Base-by-base conservation (phyloP, 176 grass and related monocot genomes). In the Juncus effusus region DNA sequence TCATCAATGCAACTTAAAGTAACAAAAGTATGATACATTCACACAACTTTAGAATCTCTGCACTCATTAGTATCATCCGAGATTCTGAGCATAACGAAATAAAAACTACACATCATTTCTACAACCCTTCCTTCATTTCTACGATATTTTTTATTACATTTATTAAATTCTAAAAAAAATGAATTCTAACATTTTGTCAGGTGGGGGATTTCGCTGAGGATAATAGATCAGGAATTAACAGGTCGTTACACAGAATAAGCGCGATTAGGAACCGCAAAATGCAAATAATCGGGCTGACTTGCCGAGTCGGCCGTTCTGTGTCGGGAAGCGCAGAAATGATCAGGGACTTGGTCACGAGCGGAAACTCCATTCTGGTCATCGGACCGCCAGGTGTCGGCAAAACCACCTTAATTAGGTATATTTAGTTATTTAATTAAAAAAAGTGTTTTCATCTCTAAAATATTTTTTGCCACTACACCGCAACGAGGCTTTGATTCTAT, bases 351-450 rank as follows among this genome's bases (percentile, higher is more conserved):
- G 88, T 97, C 3, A 85, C 83, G 14, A 58, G 80, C 28, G 80
- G 82, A 15, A 87, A 89, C 60, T 97, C 93, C 1, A 97, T 92
- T 76, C 75, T 97, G 75, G 85, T 97, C 15, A 97, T 92, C 69
- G 93, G 93, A 41, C 85, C 93, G 72, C 93, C 93, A 13, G 88
- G 93, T 54, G 93, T 92, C 60, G 93, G 93, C 53, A 97, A 97
- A 65, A 97, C 93, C 3, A 97, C 93, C 70, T 80, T 97, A 60
- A 97, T 97, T 60, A 89, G 93, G 93, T 97, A 82, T 11, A 53
- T 28, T 28, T 28, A 28, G 1, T 28, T 11, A 53, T 28, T 28
- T 28, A 28, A 28, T 28, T 28, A 28, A 28, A 28, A 28, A 28
- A 28, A 28, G 19, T 28, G 19, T 28, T 28, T 28, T 28, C 19